Evolutionary conservation across 1,139 yeast genomes (phyloP).

Genomic region (Geotrichum bryndzae): DNA sequence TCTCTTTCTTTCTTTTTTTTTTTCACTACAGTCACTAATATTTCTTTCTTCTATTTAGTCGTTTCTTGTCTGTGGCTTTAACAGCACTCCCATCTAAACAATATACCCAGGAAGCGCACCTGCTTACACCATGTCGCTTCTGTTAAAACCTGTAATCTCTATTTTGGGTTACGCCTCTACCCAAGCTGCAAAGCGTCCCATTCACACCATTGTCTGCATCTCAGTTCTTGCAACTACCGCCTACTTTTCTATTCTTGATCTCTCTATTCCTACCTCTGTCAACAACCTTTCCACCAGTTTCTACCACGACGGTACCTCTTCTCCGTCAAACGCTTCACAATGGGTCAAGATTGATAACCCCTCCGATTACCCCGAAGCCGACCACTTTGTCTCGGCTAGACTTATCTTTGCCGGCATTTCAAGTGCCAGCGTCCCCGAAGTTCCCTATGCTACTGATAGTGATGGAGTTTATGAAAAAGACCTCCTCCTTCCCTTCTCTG

Average conservation of each 20-base stretch:
- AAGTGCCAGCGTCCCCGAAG: constrained; percentile 14
- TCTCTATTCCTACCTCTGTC: constrained; percentile 49
- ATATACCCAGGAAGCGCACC: neutral
- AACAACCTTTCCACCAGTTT: constrained; percentile 26
- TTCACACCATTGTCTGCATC: constrained; percentile 74
- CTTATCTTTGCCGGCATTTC: constrained; percentile 25
- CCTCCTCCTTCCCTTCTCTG: constrained; percentile 41
- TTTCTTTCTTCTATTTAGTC: constrained; percentile 1
- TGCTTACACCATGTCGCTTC: constrained; percentile 10
- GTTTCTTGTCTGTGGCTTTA: neutral
- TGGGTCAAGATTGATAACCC: constrained; percentile 31
- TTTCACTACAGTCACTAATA: neutral
- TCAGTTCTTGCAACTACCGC: constrained; percentile 75
- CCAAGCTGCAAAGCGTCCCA: constrained; percentile 75
- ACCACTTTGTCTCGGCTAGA: constrained; percentile 22
- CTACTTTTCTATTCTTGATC: constrained; percentile 75
- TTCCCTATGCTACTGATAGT: constrained; percentile 28
- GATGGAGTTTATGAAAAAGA: constrained; percentile 39
- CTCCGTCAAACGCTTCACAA: constrained; percentile 21
- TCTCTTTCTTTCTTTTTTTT: neutral
- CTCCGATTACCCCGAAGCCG: constrained; percentile 37
- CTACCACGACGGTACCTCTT: constrained; percentile 22
- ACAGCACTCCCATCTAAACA: neutral
- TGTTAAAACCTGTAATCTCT: constrained; percentile 16
- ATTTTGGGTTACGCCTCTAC: constrained; percentile 42